Base-by-base conservation (phyloP, 148 eudicot genomes). In the Cornus kousa region DNA sequence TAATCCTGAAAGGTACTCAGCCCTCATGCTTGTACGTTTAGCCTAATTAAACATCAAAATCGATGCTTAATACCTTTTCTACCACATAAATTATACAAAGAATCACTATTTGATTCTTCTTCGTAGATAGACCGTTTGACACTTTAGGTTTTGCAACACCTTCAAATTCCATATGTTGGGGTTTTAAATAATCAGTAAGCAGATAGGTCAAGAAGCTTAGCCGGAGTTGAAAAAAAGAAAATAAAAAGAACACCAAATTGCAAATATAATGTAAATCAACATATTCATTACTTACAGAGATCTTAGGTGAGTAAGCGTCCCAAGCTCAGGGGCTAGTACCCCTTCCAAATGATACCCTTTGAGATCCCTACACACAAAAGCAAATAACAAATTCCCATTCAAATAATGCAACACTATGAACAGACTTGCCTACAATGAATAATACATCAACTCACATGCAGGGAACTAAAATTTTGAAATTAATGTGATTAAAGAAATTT, bases 291-390 rank as follows among this genome's bases (percentile, higher is more conserved):
- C 66, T 19, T 62, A 62, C 66, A 62, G 66, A 62, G 66, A 62
- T 62, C 23, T 62, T 62, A 62, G 66, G 66, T 62, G 66, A 62
- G 66, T 62, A 0, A 62, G 66, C 7, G 17, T 19, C 24, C 66
- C 66, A 62, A 62, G 66, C 66, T 62, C 66, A 13, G 66, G 66
- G 66, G 66, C 23, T 6, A 62, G 66, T 6, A 62, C 22, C 6
- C 66, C 66, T 62, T 20, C 66, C 66, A 62, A 62, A 62, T 3
- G 6, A 62, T 13, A 5, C 24, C 66, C 66, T 6, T 62, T 62
- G 23, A 62, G 23, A 62, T 62, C 66, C 66, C 95, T 92, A 72
- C 53, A 71, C 57, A 78, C 23, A n/a, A 62, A 71, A 80, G 64
- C 64, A 12, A 62, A 62, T 19, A 62, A 5, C 2, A 62, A 62